Base-by-base conservation (phyloP, 257 asterid species). In the Nicotiana noctiflora region DNA sequence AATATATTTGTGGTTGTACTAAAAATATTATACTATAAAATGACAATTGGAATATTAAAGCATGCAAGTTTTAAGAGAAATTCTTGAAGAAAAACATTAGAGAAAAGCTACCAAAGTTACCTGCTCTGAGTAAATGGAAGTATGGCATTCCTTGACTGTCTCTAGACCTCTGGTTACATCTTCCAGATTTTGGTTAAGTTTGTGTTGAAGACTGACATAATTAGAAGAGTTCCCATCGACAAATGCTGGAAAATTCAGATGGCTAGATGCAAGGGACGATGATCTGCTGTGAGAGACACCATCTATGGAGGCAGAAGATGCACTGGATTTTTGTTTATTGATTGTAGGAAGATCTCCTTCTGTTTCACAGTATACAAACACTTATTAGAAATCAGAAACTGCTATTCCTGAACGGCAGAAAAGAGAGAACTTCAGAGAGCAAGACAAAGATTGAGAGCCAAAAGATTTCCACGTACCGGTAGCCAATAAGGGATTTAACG, bases 111-210 rank as follows among this genome's bases (percentile, higher is more conserved):
- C 78, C 21, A 75, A 19, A 14, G 75, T 84, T 53, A 92, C 97
- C 97, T 86, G 89, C 83, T 85, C 88, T n/a, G 89, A 84, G 85
- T 46, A 66, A 40, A 83, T 51, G 49, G 89, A 79, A 63, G 89
- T 78, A 51, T 86, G 83, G 78, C 80, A 74, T 80, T 74, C 87
- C 66, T 84, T 79, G 21, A 78, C 75, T 75, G 82, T 65, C 46
- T 83, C 55, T 40, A 32, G 67, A 75, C 83, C 85, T 34, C 89
- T 82, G 79, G 78, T 55, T 68, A 79, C 75, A 82, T 75, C 86
- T 78, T 80, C 85, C 40, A 86, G 66, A 60, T 81, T 86, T 82
- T 72, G 88, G 80, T 53, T 81, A 55, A 72, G 53, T 59, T 78
- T 75, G 52, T 82, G 83, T 60, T 56, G 51, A 72, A 62, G 75